Conservation (phyloP, 768 basidiomycete species). For the Cystobasidium ongulense region DNA sequence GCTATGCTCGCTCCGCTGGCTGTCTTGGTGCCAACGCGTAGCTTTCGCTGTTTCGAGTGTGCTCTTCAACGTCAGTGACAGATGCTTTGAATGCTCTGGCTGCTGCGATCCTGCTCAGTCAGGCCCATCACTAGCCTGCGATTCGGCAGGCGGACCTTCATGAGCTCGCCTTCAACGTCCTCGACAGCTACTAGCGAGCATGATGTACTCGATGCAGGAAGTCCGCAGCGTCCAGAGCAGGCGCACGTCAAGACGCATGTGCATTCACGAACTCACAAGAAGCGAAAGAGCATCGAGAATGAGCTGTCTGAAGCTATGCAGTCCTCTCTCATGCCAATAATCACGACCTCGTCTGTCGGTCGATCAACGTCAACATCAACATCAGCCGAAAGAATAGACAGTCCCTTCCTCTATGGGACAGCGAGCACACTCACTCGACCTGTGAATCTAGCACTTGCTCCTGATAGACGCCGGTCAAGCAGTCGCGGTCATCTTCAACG, state of each 20-base stretch:
- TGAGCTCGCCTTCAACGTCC: neutral
- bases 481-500: neutral
- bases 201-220: neutral
- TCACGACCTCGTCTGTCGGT: neutral
- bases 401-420: neutral
- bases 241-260: conserved; percentile 2
- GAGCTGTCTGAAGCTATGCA: conserved; percentile 17
- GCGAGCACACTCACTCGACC: neutral
- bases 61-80: neutral
- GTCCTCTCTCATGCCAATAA: neutral
- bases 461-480: neutral
- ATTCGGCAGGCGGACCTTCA: neutral
- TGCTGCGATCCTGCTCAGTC: neutral
- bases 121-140: neutral
- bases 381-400: neutral
- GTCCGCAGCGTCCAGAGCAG: conserved; percentile 3
- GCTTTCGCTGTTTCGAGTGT: neutral
- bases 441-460: neutral
- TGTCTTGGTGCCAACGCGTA: too few relatives aligned
- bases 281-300: conserved; percentile 14
- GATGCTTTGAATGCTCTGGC: neutral
- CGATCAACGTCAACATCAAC: neutral
- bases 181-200: neutral
- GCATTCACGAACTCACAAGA: neutral
- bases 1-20: neutral